phyloP scores from a whole-genome alignment of 2,329 filamentous ascomycete genomes.

The Neoscytalidium dimidiatum region DNA sequence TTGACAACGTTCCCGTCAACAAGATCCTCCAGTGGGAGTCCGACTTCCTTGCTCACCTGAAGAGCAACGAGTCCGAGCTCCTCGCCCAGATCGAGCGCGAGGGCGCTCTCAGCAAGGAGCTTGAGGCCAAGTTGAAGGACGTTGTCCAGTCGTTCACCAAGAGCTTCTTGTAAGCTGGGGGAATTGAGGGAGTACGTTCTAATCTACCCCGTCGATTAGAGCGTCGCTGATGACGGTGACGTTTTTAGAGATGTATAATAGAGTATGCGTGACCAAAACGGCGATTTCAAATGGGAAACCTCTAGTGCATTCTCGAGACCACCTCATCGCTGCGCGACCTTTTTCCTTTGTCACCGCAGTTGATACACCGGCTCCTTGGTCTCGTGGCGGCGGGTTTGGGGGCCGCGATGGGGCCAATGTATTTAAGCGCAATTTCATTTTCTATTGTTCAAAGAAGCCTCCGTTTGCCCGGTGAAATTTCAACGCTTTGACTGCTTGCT shows the following conservation, averaged over 20 bases:
- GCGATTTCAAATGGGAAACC: conserved; percentile 33
- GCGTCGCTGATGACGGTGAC: conserved; percentile 19
- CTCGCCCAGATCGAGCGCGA: conserved; percentile 90
- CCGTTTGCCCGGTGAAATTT: conserved; percentile 5
- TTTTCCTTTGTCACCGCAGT: conserved; percentile 20
- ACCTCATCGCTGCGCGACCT: conserved; percentile 19
- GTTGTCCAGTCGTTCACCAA: conserved; percentile 82
- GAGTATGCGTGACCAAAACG: conserved; percentile 40
- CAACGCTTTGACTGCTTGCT: conserved; percentile 3
- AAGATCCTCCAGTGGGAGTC: conserved; percentile 94
- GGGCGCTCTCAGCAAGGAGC: conserved; percentile 92
- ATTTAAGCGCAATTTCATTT: conserved; percentile 21
- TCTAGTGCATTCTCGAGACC: conserved; percentile 19
- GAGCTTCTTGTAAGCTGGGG: conserved; percentile 69
- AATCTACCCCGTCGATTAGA: conserved; percentile 14
- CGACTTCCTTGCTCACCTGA: conserved; percentile 91
- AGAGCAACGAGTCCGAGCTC: conserved; percentile 84
- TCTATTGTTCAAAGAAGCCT: conserved; percentile 5
- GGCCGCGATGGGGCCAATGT: conserved; percentile 17
- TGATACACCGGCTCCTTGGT: conserved; percentile 21
- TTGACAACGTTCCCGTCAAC: conserved; percentile 83
- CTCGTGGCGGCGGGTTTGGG: conserved; percentile 11
- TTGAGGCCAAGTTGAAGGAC: conserved; percentile 80
- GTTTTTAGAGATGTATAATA: conserved; percentile 33
- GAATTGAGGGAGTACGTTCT: conserved; percentile 19